A percentile compares a stretch with the other conserved stretches of the same genome.
Evolutionary conservation across 345 rosid genomes (phyloP).

Genomic region (Populus alba): DNA sequence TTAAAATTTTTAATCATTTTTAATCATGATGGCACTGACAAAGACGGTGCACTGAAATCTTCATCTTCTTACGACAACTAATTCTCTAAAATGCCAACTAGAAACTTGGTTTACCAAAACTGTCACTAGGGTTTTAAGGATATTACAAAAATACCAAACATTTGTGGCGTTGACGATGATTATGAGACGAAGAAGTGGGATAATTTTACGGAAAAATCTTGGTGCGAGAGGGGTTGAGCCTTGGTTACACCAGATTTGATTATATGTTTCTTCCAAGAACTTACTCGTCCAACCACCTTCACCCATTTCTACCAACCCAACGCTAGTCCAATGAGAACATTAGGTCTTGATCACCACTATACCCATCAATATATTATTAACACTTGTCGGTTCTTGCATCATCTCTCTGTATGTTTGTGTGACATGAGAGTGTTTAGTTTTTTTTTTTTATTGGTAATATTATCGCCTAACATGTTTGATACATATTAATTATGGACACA

Average conservation of each 20-base stretch:
- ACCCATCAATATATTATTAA: slow-evolving; percentile 13
- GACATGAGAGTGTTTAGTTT: neutral
- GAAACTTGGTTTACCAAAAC: neutral
- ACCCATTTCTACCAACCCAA: slow-evolving; percentile 91
- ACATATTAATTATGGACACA: neutral
- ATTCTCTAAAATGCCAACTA: slow-evolving; percentile 16
- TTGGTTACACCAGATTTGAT: slow-evolving; percentile 34
- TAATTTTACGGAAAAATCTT: slow-evolving; percentile 13
- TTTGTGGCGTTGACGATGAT: slow-evolving; percentile 10
- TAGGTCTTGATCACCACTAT: slow-evolving; percentile 11
- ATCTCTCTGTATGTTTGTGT: neutral
- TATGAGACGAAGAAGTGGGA: neutral
- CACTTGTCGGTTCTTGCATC: slow-evolving; percentile 17
- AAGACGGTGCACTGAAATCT: slow-evolving; percentile 37
- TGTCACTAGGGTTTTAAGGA: neutral
- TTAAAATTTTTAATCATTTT: neutral
- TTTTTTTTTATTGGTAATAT: neutral
- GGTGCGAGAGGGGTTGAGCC: slow-evolving; percentile 49
- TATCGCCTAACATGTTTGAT: neutral
- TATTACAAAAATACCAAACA: slow-evolving; percentile 17
- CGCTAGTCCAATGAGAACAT: slow-evolving; percentile 40
- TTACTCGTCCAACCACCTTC: slow-evolving; percentile 82
- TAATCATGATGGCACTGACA: slow-evolving; percentile 60
- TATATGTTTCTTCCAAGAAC: slow-evolving; percentile 27
- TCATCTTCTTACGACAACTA: neutral